Conservation (phyloP, 352 stramenopile species). For the Saprolegnia parasitica region DNA sequence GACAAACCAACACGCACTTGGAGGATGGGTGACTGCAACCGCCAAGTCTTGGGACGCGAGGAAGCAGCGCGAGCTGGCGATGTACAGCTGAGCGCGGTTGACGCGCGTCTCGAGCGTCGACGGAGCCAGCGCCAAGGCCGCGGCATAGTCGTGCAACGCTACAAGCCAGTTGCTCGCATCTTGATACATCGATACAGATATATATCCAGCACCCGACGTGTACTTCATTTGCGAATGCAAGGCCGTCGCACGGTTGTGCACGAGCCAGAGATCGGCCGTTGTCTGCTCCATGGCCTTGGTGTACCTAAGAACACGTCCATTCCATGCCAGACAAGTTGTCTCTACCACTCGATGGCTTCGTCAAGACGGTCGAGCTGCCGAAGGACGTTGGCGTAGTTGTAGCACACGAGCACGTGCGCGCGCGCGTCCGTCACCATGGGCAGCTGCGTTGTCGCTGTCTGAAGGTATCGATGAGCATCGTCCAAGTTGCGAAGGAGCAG, state of each 20-base stretch:
- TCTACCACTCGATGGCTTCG: conserved; percentile 33
- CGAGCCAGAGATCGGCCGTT: conserved; percentile 40
- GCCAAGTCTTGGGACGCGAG: conserved; percentile 39
- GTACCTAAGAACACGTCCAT: conserved; percentile 8
- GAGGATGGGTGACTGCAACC: conserved; percentile 26
- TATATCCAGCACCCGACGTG: conserved; percentile 6
- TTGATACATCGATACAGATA: neutral
- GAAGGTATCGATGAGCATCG: conserved; percentile 30
- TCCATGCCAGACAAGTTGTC: neutral
- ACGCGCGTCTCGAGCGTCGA: conserved; percentile 37
- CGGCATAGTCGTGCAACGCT: conserved; percentile 53
- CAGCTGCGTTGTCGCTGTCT: neutral
- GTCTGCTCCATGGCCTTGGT: conserved; percentile 41
- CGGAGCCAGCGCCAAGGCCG: conserved; percentile 34
- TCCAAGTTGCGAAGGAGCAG: conserved; percentile 40
- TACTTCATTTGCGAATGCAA: conserved; percentile 53
- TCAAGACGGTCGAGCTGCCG: conserved; percentile 38
- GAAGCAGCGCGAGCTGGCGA: conserved; percentile 47
- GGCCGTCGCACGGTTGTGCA: conserved; percentile 54
- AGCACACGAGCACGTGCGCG: conserved; percentile 1
- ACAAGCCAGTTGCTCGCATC: no score
- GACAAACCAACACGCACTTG: conserved; percentile 21
- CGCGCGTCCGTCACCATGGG: neutral
- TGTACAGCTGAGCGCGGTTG: conserved; percentile 55
- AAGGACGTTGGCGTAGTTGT: conserved; percentile 16